phyloP scores from a whole-genome alignment of 768 basidiomycete genomes.

The Austroboletus festivus region DNA sequence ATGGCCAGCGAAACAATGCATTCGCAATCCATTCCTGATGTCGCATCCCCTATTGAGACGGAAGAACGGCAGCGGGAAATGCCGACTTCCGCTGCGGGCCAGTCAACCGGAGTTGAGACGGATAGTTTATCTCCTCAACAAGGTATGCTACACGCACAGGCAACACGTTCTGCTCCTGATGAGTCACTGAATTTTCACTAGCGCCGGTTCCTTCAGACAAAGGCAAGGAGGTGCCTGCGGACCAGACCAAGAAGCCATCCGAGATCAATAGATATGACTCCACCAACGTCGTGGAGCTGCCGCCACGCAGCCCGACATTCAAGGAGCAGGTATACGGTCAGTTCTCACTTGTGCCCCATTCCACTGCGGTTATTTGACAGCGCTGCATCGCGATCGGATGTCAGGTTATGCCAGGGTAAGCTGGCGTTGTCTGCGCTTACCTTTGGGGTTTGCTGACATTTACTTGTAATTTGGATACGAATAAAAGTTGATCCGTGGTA shows the following conservation, averaged over 20 bases:
- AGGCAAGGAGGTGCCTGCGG: constrained; percentile 31
- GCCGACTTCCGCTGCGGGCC: constrained; percentile 25
- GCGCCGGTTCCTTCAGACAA: constrained; percentile 37
- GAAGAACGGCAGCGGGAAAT: constrained; percentile 4
- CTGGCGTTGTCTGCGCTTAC: neutral
- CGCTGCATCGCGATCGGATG: neutral
- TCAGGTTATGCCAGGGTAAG: constrained; percentile 32
- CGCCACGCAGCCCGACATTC: constrained; percentile 41
- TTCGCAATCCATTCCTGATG: neutral
- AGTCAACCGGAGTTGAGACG: constrained; percentile 19
- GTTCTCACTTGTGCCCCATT: neutral
- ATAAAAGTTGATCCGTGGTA: constrained; percentile 29
- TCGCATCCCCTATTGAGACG: constrained; percentile 1
- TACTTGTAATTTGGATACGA: neutral
- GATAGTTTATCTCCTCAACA: constrained; percentile 33
- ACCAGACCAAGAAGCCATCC: constrained; percentile 26
- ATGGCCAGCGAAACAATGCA: constrained; percentile 7
- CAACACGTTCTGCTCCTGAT: neutral
- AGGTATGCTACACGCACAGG: constrained; percentile 29
- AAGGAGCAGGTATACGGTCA: constrained; percentile 58
- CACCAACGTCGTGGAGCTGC: constrained; percentile 25
- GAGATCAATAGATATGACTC: constrained; percentile 27
- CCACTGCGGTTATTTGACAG: neutral
- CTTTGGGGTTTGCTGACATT: constrained; percentile 2
- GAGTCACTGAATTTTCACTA: constrained; percentile 10